phyloP scores from a whole-genome alignment of 2,329 filamentous ascomycete genomes.

The Fonsecaea erecta region DNA sequence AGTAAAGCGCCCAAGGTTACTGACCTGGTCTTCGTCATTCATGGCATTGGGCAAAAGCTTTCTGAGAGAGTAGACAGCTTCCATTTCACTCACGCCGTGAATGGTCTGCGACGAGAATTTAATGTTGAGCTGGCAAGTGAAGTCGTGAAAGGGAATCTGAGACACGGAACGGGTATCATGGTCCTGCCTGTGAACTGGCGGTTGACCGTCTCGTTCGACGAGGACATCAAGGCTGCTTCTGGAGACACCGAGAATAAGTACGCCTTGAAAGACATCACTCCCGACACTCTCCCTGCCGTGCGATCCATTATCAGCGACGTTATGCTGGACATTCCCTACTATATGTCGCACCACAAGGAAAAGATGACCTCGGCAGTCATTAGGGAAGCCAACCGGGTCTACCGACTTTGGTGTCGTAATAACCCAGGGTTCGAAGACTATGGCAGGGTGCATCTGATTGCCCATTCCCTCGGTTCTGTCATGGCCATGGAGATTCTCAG shows the following conservation, averaged over 20 bases:
- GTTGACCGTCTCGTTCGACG: conserved; percentile 83
- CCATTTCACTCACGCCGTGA: conserved; percentile 96
- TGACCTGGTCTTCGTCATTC: conserved; percentile 86
- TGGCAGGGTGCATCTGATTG: conserved; percentile 88
- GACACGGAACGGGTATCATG: conserved; percentile 88
- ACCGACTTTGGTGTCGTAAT: conserved; percentile 90
- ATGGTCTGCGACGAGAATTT: conserved; percentile 81
- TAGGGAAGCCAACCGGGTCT: conserved; percentile 91
- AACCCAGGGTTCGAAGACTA: conserved; percentile 82
- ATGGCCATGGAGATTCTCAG: conserved; percentile 94
- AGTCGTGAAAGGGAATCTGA: conserved; percentile 73
- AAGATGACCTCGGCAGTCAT: conserved; percentile 93
- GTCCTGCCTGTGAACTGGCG: conserved; percentile 95
- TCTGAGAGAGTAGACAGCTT: conserved; percentile 94
- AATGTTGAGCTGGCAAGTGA: conserved; percentile 81
- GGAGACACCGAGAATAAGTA: conserved; percentile 66
- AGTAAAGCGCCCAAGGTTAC: conserved; percentile 68
- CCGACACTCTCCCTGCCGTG: conserved; percentile 86
- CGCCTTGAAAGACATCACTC: conserved; percentile 85
- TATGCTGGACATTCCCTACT: conserved; percentile 98
- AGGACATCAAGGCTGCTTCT: conserved; percentile 60
- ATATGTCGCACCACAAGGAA: conserved; percentile 92
- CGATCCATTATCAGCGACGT: conserved; percentile 93
- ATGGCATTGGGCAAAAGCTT: conserved; percentile 95
- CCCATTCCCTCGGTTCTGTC: conserved; percentile 89